A percentile compares a stretch with the other conserved stretches of the same genome.
These are phyloP conservation scores for Suaeda aralocaspica DNA, from an alignment of 148 eudicot genomes.

Conservation along the genomic window DNA sequence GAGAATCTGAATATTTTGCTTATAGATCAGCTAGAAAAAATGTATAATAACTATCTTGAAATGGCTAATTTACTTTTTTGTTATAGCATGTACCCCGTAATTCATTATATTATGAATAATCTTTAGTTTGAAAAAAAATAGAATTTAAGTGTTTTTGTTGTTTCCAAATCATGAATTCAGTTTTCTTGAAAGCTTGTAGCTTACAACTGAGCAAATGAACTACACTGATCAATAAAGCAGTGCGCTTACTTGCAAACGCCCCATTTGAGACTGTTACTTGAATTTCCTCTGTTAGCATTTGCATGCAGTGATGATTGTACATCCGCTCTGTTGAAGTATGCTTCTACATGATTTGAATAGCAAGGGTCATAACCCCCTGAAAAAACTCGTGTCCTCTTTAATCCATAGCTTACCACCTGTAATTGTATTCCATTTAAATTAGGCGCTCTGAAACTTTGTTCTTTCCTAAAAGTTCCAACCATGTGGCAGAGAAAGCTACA, in stretches of 20 bases:
- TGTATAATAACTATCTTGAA: neutral
- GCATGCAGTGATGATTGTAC: constrained; percentile 55
- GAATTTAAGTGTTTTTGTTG: no score
- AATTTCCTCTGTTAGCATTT: constrained; percentile 24
- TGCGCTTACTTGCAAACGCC: constrained; percentile 50
- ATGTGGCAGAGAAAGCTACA: neutral
- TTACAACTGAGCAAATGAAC: no score
- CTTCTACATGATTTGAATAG: constrained; percentile 36
- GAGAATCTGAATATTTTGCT: neutral
- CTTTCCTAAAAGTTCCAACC: neutral
- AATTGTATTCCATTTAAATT: neutral
- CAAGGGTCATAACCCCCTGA: constrained; percentile 74
- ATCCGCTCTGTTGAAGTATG: constrained; percentile 50
- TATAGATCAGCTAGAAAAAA: no score
- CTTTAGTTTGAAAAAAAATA: no score
- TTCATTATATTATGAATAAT: no score
- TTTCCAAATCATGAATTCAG: no score
- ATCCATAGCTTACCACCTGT: constrained; percentile 33
- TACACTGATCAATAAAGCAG: neutral
- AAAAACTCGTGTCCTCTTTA: constrained; percentile 27
- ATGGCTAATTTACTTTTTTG: no score
- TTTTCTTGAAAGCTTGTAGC: neutral
- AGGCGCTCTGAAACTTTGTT: neutral
- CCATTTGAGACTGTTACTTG: constrained; percentile 34
- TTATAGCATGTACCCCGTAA: no score